Conservation (phyloP, 345 rosid species). For the Sisymbrium altissimum region DNA sequence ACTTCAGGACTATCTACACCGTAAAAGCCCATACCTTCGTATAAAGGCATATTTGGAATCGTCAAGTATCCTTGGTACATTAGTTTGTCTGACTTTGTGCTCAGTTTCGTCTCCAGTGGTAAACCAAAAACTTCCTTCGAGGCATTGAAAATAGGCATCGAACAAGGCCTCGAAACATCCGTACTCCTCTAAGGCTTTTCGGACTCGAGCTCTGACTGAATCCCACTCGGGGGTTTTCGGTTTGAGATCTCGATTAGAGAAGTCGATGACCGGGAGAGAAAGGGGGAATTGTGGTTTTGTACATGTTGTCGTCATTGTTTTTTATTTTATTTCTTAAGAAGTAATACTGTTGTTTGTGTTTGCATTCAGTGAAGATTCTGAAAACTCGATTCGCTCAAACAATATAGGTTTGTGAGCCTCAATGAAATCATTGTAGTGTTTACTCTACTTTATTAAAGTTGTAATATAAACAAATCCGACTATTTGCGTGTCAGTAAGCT, state of each 20-base stretch:
- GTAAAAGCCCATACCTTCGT: constrained; percentile 23
- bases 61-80: constrained; percentile 9
- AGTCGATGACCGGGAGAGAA: constrained; percentile 45
- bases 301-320: background rate
- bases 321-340: background rate
- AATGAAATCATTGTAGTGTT: background rate
- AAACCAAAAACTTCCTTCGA: constrained; percentile 47
- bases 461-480: too few species aligned
- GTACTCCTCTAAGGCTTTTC: constrained; percentile 45
- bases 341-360: background rate
- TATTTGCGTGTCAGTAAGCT: too few species aligned
- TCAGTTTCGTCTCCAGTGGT: constrained; percentile 41
- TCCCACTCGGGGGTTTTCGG: constrained; percentile 44
- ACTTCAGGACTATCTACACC: constrained; percentile 11
- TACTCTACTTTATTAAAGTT: background rate
- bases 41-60: constrained; percentile 19
- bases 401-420: background rate
- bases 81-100: constrained; percentile 20
- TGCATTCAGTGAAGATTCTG: background rate
- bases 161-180: constrained; percentile 60
- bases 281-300: background rate
- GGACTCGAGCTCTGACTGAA: constrained; percentile 34
- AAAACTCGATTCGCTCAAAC: background rate
- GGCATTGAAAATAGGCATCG: constrained; percentile 34
- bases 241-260: constrained; percentile 30